Conservation (phyloP, 228 moss, liverwort and hornwort genomes). For the Sphagnum fallax region DNA sequence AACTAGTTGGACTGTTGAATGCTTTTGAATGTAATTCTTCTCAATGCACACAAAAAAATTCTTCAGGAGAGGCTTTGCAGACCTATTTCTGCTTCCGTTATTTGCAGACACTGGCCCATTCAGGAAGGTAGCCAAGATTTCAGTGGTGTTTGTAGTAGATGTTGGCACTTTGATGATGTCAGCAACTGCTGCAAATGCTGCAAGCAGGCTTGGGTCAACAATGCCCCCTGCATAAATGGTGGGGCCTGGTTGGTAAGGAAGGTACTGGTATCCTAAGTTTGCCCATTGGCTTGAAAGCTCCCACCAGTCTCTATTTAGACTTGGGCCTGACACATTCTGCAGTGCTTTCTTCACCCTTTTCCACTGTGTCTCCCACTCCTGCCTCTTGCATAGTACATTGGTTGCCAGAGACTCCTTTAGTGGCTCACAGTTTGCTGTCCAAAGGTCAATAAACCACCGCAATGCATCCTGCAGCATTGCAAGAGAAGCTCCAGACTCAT, state of each 20-base stretch:
- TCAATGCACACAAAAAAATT: constrained; percentile 45
- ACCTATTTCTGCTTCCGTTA: background rate
- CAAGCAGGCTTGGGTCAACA: constrained; percentile 73
- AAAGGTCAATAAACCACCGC: constrained; percentile 70
- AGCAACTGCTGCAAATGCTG: constrained; percentile 53
- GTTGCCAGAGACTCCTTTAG: constrained; percentile 18
- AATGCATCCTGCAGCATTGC: constrained; percentile 57
- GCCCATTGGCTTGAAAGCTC: constrained; percentile 76
- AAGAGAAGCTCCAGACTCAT: no score
- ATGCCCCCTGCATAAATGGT: constrained; percentile 66
- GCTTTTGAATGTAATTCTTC: constrained; percentile 40
- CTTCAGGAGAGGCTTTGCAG: constrained; percentile 13
- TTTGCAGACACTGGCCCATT: background rate
- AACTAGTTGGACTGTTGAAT: constrained; percentile 19
- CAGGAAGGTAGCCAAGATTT: background rate
- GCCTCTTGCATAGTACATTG: constrained; percentile 43
- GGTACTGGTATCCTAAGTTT: constrained; percentile 76
- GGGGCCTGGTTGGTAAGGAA: constrained; percentile 87
- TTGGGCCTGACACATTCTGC: constrained; percentile 52
- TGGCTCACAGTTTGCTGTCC: constrained; percentile 55
- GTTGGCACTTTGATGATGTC: constrained; percentile 28
- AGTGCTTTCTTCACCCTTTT: constrained; percentile 26
- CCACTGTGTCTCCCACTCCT: constrained; percentile 71
- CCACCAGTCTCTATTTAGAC: constrained; percentile 69
- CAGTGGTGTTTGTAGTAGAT: constrained; percentile 2